Conservation (phyloP, 202 grass and related monocot genomes). For the Setaria viridis region DNA sequence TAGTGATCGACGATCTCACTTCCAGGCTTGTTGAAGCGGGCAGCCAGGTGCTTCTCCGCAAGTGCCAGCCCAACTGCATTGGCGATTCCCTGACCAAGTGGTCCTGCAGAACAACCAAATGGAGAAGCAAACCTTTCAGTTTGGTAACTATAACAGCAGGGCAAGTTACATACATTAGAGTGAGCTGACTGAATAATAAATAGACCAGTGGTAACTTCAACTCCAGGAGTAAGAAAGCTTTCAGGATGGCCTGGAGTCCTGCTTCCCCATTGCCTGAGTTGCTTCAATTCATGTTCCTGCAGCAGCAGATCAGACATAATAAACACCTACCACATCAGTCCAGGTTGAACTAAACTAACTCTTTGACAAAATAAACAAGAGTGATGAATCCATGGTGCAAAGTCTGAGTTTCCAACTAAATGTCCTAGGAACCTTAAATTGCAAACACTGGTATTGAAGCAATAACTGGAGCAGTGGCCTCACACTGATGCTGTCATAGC, state of each 20-base stretch:
- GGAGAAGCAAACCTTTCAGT: neutral
- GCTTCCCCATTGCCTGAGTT: conserved; percentile 91
- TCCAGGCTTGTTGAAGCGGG: conserved; percentile 84
- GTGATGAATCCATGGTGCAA: neutral
- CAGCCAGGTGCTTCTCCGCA: conserved; percentile 73
- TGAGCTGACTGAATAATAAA: conserved; percentile 13
- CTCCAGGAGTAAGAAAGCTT: conserved; percentile 77
- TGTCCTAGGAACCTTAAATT: neutral
- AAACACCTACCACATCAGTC: neutral
- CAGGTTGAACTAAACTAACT: neutral
- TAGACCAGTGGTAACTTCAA: conserved; percentile 86
- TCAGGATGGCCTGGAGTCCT: conserved; percentile 74
- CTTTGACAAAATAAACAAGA: neutral
- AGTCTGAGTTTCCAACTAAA: conserved; percentile 18
- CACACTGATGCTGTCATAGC: conserved; percentile 77
- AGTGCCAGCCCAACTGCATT: conserved; percentile 75
- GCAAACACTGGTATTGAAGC: neutral
- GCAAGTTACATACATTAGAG: neutral
- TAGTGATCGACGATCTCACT: conserved; percentile 75
- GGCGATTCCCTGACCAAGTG: conserved; percentile 82
- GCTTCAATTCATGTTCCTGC: conserved; percentile 78
- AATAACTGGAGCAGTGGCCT: neutral
- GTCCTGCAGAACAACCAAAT: conserved; percentile 55
- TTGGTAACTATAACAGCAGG: neutral
- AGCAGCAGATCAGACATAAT: conserved; percentile 7